Conservation (phyloP, 2,329 filamentous ascomycete genomes). For the Neonectria hederae region DNA sequence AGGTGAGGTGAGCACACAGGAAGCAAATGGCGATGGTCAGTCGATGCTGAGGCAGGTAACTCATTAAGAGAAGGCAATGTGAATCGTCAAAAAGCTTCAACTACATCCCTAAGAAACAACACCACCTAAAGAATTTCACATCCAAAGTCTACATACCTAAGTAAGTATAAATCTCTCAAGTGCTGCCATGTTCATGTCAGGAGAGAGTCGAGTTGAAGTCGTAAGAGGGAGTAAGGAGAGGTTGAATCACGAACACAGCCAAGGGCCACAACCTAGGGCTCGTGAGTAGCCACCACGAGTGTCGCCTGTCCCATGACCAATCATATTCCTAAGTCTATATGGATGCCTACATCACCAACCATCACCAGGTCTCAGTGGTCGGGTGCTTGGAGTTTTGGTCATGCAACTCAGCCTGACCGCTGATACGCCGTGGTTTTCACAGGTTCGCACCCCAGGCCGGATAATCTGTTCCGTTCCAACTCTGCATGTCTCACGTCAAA, state of each 20-base stretch:
- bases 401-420: neutral
- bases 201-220: neutral
- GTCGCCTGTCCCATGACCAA: too few species aligned
- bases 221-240: too few species aligned
- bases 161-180: neutral
- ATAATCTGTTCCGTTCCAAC: neutral
- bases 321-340: neutral
- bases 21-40: neutral
- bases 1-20: neutral
- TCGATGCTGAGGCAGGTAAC: neutral
- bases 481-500: neutral
- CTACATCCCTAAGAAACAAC: slow-evolving; percentile 4
- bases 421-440: too few species aligned
- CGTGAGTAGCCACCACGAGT: neutral
- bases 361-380: neutral
- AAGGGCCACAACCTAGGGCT: neutral
- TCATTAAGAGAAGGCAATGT: neutral
- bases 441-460: neutral
- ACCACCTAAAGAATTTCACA: slow-evolving; percentile 1
- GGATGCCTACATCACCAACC: neutral
- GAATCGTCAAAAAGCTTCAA: slow-evolving; percentile 16
- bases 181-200: neutral
- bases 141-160: neutral
- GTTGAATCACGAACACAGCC: neutral
- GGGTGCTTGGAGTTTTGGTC: neutral